Conservation (phyloP, 129 eudicot genomes). For the Helianthus tuberosus region DNA sequence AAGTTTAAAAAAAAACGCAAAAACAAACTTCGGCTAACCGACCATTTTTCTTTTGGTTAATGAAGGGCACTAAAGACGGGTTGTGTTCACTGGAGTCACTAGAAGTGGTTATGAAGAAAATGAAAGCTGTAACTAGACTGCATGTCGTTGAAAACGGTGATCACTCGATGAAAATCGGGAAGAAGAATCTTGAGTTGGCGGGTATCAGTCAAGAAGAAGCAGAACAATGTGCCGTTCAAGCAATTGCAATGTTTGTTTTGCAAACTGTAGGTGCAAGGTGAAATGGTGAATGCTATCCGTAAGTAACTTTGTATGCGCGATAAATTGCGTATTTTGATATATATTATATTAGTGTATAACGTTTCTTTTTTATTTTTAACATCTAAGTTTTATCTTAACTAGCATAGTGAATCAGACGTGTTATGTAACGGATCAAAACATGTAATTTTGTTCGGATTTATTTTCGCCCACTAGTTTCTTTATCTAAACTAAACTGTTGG, state of each 20-base stretch:
- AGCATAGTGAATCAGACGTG: not conserved
- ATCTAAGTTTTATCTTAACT: not conserved
- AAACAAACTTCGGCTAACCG: not conserved
- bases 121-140: conserved; percentile 47
- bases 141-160: conserved; percentile 88
- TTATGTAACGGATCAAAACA: not conserved
- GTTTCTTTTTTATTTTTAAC: not conserved
- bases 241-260: conserved; percentile 69
- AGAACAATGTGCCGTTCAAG: conserved; percentile 62
- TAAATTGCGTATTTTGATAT: not conserved
- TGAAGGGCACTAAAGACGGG: conserved; percentile 87
- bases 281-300: conserved; percentile 16
- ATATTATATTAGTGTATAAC: not conserved
- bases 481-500: not conserved
- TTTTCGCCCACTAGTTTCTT: not conserved
- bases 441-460: not conserved
- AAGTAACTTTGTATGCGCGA: conserved; percentile 15
- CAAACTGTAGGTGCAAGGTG: conserved; percentile 29
- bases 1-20: no score
- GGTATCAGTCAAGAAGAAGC: conserved; percentile 69
- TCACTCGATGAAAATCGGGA: conserved; percentile 79
- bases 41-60: not conserved
- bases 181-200: conserved; percentile 61
- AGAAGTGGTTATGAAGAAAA: conserved; percentile 65
- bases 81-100: conserved; percentile 62